Base-by-base conservation (phyloP, 306 rosid genomes). In the Trifolium fragiferum region DNA sequence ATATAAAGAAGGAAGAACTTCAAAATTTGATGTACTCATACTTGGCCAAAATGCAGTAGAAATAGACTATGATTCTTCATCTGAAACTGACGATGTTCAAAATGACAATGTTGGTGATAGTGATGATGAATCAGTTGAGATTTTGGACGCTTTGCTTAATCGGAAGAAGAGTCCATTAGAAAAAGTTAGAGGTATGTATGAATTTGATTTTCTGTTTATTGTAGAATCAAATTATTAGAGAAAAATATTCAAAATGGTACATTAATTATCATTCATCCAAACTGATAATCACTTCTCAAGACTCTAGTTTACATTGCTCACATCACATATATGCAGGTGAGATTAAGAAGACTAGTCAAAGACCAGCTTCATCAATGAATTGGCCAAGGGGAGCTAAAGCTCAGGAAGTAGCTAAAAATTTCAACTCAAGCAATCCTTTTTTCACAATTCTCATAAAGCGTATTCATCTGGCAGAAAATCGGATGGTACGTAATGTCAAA, bases 381-480 rank as follows among this genome's bases (percentile, higher is more conserved):
- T 2, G 35, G 63, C 32, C 63, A 57, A 23, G 2, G 8, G 32
- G 1, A 11, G 0, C n/a, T 21, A 21, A 14, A 57, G 63, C n/a
- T 57, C 8, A 27, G 9, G 9, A 57, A 57, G 63, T 23, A 4
- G 16, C 16, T 23, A 1, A 0, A 11, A 6, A 57, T 1, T 57
- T 57, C 32, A 57, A 5, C 63, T 57, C 63, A 23, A 5, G 4
- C 63, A 23, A 57, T 57, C 63, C 63, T 0, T 57, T 57, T 23
- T 23, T 57, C 61, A 78, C 76, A 0, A 2, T 23, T 30, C 6
- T 4, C 30, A 49, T 78, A 16, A 70, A 23, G 47, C 66, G 58
- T 35, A 0, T 0, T 59, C 1, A 57, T 47, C 12, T 77, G 14
- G 38, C 1, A 2, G 38, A 5, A 55, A 0, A 2, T n/a, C 15